phyloP scores from a whole-genome alignment of 257 asterid species.

The Anisodus acutangulus region DNA sequence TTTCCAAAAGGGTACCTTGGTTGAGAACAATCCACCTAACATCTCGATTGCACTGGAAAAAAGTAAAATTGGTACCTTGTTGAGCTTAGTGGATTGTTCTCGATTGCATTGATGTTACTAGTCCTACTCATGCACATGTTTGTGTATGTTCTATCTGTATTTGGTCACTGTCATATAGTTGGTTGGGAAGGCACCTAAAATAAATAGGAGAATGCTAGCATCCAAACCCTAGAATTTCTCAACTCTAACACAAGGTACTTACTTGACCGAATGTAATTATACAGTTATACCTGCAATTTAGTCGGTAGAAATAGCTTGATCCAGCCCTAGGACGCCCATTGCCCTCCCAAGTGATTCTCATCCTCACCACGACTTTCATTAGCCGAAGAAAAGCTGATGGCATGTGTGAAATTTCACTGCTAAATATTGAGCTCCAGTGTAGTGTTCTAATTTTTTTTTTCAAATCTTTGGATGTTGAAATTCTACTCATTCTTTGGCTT shows the following conservation, averaged over 20 bases:
- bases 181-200: background rate
- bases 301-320: constrained; percentile 14
- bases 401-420: background rate
- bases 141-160: background rate
- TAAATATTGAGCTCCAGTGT: background rate
- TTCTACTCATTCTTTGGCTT: background rate
- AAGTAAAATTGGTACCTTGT: background rate
- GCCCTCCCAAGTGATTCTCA: background rate
- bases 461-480: background rate
- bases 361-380: background rate
- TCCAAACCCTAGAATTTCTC: background rate
- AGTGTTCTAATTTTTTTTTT: background rate
- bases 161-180: background rate
- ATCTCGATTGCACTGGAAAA: background rate
- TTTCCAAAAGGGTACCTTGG: too few relatives aligned
- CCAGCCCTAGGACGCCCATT: background rate
- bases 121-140: background rate
- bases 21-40: too few relatives aligned
- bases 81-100: background rate
- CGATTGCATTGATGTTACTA: background rate
- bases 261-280: background rate
- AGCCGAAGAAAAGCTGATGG: background rate
- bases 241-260: background rate
- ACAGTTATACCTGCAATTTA: constrained; percentile 12
- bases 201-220: constrained; percentile 4